phyloP scores from a whole-genome alignment of 2,329 filamentous ascomycete species.

The Aspergillus ochraceoroseus region DNA sequence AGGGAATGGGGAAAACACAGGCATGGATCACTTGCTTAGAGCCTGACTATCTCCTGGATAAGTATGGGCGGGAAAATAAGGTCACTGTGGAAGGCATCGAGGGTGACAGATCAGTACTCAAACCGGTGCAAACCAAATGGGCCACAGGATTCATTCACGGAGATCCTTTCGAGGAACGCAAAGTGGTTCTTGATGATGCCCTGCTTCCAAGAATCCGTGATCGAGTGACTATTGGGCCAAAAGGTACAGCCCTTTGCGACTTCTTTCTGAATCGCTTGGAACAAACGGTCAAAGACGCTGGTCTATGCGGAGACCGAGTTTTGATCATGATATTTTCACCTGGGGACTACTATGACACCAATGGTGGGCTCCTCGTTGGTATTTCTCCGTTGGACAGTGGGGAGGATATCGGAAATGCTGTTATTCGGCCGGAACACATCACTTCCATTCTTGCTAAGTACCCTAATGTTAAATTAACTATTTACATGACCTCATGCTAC shows the following conservation, averaged over 20 bases:
- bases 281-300: slow-evolving; percentile 3
- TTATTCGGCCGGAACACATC: not conserved
- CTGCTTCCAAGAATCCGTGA: not conserved
- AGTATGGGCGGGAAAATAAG: slow-evolving; percentile 10
- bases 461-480: slow-evolving; percentile 6
- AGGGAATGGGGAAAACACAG: slow-evolving; percentile 11
- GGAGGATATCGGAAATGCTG: not conserved
- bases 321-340: slow-evolving; percentile 13
- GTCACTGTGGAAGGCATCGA: not conserved
- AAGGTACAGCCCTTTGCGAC: slow-evolving; percentile 1
- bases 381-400: not conserved
- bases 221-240: slow-evolving; percentile 7
- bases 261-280: slow-evolving; percentile 7
- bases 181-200: slow-evolving; percentile 11
- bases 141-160: slow-evolving; percentile 8
- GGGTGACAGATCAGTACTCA: not conserved
- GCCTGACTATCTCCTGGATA: slow-evolving; percentile 10
- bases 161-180: slow-evolving; percentile 7
- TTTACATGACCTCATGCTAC: slow-evolving; percentile 15
- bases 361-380: slow-evolving; percentile 5
- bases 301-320: slow-evolving; percentile 2
- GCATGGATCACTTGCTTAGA: slow-evolving; percentile 13
- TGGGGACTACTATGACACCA: slow-evolving; percentile 12
- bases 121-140: slow-evolving; percentile 9
- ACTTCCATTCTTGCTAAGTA: slow-evolving; percentile 3